A percentile compares a stretch with the other conserved stretches of the same genome.
Conservation (phyloP, 805 yeast species). For the Maudiozyma saulgeensis region DNA sequence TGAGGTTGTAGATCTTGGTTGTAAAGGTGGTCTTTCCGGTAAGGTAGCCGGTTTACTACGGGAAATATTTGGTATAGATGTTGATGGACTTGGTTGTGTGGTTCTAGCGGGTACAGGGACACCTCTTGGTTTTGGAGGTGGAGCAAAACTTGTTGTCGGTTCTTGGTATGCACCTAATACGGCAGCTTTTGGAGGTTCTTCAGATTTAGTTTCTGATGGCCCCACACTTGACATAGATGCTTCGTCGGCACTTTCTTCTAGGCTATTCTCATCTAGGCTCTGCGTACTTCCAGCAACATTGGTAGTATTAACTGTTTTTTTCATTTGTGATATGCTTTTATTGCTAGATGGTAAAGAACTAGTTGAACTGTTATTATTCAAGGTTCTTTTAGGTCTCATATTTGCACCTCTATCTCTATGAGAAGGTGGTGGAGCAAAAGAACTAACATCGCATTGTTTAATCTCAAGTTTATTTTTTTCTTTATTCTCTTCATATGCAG, state of each 20-base stretch:
- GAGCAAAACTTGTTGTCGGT: constrained; percentile 29
- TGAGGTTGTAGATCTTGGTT: background rate
- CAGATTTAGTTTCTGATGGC: background rate
- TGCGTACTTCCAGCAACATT: background rate
- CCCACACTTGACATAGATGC: background rate
- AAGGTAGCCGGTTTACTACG: background rate
- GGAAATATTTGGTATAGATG: background rate
- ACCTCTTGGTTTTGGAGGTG: constrained; percentile 32
- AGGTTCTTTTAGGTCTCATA: background rate
- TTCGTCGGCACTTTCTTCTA: background rate
- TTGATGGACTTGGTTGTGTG: background rate
- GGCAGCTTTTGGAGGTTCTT: constrained; percentile 22
- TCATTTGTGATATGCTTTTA: background rate
- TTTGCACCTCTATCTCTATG: constrained; percentile 17
- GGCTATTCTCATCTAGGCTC: background rate
- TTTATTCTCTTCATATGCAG: constrained; percentile 8
- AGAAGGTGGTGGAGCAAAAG: constrained; percentile 25
- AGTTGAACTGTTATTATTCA: background rate
- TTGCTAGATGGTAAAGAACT: background rate
- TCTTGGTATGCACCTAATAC: constrained; percentile 27
- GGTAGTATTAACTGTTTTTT: background rate
- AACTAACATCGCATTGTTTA: constrained; percentile 10
- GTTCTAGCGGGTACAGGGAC: background rate
- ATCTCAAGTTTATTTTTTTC: constrained; percentile 6
- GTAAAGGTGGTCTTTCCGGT: background rate